Evolutionary conservation across 805 yeast genomes (phyloP).

Genomic region (Pichia heedii): DNA sequence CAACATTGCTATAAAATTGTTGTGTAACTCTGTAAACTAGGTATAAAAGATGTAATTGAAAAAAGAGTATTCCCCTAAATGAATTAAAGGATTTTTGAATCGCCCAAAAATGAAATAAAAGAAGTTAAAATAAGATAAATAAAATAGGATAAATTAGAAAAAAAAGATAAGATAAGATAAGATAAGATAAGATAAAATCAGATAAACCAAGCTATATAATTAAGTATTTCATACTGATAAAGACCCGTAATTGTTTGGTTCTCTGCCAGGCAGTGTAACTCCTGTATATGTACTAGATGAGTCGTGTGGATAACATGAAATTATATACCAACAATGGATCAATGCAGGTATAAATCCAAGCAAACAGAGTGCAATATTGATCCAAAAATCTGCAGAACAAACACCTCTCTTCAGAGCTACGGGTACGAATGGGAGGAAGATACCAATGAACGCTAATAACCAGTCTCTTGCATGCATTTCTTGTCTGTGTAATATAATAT

Average conservation of each 20-base stretch:
- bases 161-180: not conserved
- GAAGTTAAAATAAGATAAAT: no score
- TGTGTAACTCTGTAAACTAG: no score
- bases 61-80: no score
- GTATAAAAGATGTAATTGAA: no score
- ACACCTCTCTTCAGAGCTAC: conserved; percentile 61
- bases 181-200: not conserved
- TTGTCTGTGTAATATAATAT: not conserved
- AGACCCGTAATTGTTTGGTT: conserved; percentile 26
- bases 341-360: conserved; percentile 74
- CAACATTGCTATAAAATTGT: no score
- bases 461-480: conserved; percentile 33
- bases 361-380: conserved; percentile 58
- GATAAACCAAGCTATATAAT: no score
- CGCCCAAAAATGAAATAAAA: no score
- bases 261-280: conserved; percentile 30
- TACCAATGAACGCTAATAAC: conserved; percentile 59
- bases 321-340: conserved; percentile 70
- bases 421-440: conserved; percentile 65
- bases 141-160: not conserved
- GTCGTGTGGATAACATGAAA: conserved; percentile 57
- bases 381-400: conserved; percentile 48
- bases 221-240: no score
- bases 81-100: no score
- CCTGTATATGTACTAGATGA: conserved; percentile 21